Evolutionary conservation across 2,329 filamentous ascomycete species (phyloP), one percentile per base, ranked within the genome.

Genomic region (Ophiostoma quercus): DNA sequence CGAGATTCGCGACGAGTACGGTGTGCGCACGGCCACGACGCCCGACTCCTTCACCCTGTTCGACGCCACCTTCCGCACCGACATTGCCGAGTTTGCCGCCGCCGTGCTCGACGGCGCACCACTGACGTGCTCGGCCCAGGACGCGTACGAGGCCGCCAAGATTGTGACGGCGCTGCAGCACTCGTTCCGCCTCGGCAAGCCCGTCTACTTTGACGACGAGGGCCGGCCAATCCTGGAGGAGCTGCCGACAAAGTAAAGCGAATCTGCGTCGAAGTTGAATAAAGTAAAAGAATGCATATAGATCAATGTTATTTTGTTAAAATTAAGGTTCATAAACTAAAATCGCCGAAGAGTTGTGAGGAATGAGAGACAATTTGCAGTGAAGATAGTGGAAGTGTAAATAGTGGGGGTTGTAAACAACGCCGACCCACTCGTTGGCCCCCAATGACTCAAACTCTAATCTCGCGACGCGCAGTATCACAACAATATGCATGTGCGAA

Each of bases 161-260:
- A 71, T 71, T 39, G 66, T 51, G 32, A 47, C 68, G 2, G 70
- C 70, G 32, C 68, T 71, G 41, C 70, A 69, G 75, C 32, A 75
- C 69, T 75, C 74, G 19, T 75, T 75, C 72, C 73, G 74, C 11
- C 71, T 72, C 32, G 71, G 74, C 5, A 68, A 73, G 12, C 73
- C 75, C 1, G 75, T 76, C 37, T 76, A 75, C 71, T 76, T 76
- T 73, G 73, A 75, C 65, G 74, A 75, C 25, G 71, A 75, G 1
- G 75, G 75, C 14, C 72, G 68, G 22, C 70, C 70, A 19, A 71
- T 71, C 29, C 32, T 69, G 25, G 69, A 67, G 39, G 51, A 29
- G 43, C 16, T 47, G 43, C 16, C 19, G n/a, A 25, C n/a, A 12
- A 57, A 57, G 51, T 57, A 57, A 22, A 47, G n/a, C 2, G 5